Conservation (phyloP, 2,329 filamentous ascomycete genomes). For the Curvularia sp. region DNA sequence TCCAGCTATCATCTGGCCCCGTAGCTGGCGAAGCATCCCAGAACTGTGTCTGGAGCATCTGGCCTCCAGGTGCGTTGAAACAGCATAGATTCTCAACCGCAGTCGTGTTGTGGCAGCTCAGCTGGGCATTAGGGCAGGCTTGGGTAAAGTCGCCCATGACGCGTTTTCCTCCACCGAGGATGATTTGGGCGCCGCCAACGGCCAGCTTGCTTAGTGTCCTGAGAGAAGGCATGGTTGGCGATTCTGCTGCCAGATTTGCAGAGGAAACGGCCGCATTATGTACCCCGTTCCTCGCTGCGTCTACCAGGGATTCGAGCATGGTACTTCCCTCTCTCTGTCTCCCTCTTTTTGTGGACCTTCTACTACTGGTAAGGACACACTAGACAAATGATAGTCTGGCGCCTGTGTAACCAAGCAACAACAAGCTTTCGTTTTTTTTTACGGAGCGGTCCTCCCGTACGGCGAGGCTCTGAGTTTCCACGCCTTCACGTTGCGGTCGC, state of each 20-base stretch:
- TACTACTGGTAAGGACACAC: conserved; percentile 11
- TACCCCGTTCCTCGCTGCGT: conserved; percentile 31
- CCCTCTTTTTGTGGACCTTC: conserved; percentile 3
- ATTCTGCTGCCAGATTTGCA: conserved; percentile 24
- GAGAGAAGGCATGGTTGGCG: conserved; percentile 45
- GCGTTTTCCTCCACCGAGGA: conserved; percentile 36
- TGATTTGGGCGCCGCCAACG: conserved; percentile 44
- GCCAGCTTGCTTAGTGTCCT: conserved; percentile 49
- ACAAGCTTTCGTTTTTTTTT: conserved; percentile 36
- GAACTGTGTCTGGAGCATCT: conserved; percentile 77
- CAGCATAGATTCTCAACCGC: conserved; percentile 72
- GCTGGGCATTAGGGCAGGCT: conserved; percentile 51
- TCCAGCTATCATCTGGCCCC: conserved; percentile 75
- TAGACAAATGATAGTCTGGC: not conserved
- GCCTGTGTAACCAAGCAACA: conserved; percentile 16
- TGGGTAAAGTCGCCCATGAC: conserved; percentile 38
- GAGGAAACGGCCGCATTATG: conserved; percentile 36
- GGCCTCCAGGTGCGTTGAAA: conserved; percentile 75
- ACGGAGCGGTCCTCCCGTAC: conserved; percentile 37
- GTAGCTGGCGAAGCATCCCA: conserved; percentile 73
- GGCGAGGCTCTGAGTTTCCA: conserved; percentile 30
- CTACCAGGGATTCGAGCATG: conserved; percentile 34
- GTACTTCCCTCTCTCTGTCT: conserved; percentile 4
- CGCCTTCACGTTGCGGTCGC: conserved; percentile 24
- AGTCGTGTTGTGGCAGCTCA: conserved; percentile 71